phyloP scores from a whole-genome alignment of 805 yeast genomes.

The Pachysolen tannophilus region DNA sequence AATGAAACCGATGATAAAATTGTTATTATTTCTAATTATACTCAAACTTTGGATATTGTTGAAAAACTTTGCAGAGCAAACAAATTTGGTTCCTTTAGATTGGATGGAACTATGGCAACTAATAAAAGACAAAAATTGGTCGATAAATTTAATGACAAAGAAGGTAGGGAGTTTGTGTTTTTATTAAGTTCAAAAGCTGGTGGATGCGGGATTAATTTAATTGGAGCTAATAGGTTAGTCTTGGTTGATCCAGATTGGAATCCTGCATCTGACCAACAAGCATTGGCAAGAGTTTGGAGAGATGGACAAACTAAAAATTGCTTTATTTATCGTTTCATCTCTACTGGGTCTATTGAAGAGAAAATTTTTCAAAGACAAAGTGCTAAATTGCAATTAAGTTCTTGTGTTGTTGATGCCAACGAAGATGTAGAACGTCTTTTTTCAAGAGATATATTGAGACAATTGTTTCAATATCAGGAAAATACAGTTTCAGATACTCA shows the following conservation, averaged over 20 bases:
- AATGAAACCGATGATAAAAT: conserved; percentile 88
- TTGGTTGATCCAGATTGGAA: conserved; percentile 94
- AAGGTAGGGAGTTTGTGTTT: conserved; percentile 80
- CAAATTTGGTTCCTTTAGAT: conserved; percentile 68
- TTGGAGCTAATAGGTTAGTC: conserved; percentile 90
- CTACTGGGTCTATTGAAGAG: conserved; percentile 94
- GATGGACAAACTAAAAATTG: conserved; percentile 98
- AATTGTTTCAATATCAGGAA: conserved; percentile 63
- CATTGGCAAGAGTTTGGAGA: conserved; percentile 96
- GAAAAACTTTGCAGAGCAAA: conserved; percentile 75
- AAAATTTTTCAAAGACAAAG: conserved; percentile 94
- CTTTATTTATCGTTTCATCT: conserved; percentile 85
- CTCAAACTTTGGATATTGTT: conserved; percentile 86
- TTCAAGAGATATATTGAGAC: conserved; percentile 71
- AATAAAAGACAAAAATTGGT: conserved; percentile 90
- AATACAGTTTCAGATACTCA: conserved; percentile 83
- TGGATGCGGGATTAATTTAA: conserved; percentile 95
- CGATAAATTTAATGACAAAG: conserved; percentile 86
- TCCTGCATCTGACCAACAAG: conserved; percentile 98
- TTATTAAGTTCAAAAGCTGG: conserved; percentile 93
- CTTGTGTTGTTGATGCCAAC: conserved; percentile 95
- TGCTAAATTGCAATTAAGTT: conserved; percentile 85
- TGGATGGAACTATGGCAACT: conserved; percentile 90
- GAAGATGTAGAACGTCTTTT: conserved; percentile 92
- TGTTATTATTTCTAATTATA: conserved; percentile 89